phyloP scores from a whole-genome alignment of 768 basidiomycete species.

The Suillus paluster region DNA sequence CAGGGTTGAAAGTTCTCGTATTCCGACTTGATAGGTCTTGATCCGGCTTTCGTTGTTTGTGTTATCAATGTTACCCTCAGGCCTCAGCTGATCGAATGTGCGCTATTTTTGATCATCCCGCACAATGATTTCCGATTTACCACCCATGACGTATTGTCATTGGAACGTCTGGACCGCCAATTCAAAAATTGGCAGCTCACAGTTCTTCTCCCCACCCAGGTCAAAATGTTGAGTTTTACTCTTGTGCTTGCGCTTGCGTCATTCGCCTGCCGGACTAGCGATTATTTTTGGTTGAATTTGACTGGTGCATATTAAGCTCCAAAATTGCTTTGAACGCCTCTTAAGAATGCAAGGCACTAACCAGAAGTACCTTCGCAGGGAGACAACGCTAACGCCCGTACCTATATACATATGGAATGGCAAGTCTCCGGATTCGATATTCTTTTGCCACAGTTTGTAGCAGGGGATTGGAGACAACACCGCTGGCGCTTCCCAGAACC shows the following conservation, averaged over 20 bases:
- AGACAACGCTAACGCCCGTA: background rate
- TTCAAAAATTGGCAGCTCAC: background rate
- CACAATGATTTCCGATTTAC: background rate
- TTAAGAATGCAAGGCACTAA: background rate
- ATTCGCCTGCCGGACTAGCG: slow-evolving; percentile 1
- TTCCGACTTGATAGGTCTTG: background rate
- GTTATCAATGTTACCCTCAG: background rate
- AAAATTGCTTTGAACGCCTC: slow-evolving; percentile 38
- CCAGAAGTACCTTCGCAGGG: background rate
- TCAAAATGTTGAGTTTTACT: slow-evolving; percentile 6
- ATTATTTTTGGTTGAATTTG: slow-evolving; percentile 34
- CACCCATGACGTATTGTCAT: background rate
- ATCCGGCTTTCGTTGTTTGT: slow-evolving; percentile 1
- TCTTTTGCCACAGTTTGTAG: background rate
- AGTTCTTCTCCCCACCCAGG: background rate
- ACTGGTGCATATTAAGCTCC: slow-evolving; percentile 30
- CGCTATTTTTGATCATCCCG: background rate
- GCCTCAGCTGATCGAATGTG: slow-evolving; percentile 5
- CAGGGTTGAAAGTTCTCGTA: slow-evolving; percentile 59
- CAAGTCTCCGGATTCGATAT: background rate
- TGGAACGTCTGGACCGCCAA: background rate
- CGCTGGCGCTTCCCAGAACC: no score
- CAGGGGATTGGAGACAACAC: no score
- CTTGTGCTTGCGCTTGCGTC: background rate
- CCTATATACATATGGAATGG: background rate